Conservation (phyloP, 2,329 filamentous ascomycete species). For the Chlorencoelia australis region DNA sequence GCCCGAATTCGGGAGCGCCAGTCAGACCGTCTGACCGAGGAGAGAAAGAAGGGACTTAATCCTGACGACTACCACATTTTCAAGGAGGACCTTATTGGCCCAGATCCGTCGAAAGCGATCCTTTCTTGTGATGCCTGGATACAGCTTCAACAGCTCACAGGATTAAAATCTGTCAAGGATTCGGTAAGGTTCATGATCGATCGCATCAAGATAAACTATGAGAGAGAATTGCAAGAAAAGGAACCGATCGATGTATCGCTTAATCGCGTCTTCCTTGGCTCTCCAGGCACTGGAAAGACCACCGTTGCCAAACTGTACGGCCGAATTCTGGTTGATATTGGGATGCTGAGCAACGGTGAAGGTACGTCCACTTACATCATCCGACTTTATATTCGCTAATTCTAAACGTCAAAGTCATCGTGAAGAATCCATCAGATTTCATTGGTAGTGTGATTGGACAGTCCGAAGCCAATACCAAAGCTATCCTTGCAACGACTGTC, state of each 20-base stretch:
- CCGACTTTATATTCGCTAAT: background rate
- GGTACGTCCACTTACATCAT: slow-evolving; percentile 31
- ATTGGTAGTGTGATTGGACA: slow-evolving; percentile 51
- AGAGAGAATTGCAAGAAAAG: slow-evolving; percentile 53
- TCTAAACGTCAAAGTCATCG: slow-evolving; percentile 39
- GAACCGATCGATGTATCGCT: slow-evolving; percentile 48
- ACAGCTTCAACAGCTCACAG: slow-evolving; percentile 47
- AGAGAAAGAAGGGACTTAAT: slow-evolving; percentile 30
- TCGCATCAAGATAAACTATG: slow-evolving; percentile 52
- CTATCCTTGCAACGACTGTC: slow-evolving; percentile 51
- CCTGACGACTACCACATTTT: slow-evolving; percentile 51
- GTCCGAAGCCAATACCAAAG: slow-evolving; percentile 64
- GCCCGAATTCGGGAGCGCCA: slow-evolving; percentile 47
- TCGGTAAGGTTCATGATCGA: slow-evolving; percentile 49
- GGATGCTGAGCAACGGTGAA: slow-evolving; percentile 58
- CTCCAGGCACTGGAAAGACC: slow-evolving; percentile 68
- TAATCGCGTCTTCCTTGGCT: slow-evolving; percentile 61
- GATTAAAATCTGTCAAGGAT: slow-evolving; percentile 52
- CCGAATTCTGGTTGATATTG: slow-evolving; percentile 55
- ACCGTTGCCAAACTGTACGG: slow-evolving; percentile 67
- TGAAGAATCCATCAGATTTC: slow-evolving; percentile 68
- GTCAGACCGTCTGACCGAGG: slow-evolving; percentile 39
- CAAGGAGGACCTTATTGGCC: slow-evolving; percentile 62
- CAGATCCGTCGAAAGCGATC: slow-evolving; percentile 48
- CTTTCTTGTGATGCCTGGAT: slow-evolving; percentile 44